Evolutionary conservation across 2,329 filamentous ascomycete genomes (phyloP), one percentile per base, ranked within the genome.

Genomic region (Botrytis pseudocinerea): DNA sequence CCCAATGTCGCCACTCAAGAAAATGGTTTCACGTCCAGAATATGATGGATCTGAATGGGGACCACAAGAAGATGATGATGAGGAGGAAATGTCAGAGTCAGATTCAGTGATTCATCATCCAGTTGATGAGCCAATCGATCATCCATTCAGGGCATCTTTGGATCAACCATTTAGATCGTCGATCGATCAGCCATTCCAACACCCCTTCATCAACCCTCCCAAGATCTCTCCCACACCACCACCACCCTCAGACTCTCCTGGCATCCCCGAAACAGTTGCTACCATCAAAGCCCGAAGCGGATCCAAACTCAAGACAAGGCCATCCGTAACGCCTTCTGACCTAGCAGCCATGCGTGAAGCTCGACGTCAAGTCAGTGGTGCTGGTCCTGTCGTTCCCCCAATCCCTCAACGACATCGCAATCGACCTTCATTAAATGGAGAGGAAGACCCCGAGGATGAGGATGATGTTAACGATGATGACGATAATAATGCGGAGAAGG

Each of bases 261-360:
- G 86, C 51, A 89, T 98, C 73, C 94, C 95, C 1, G 94, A 97
- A 78, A 89, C 90, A 64, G 84, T 93, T 65, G 94, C 95, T 7
- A 98, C 95, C 0, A 95, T 98, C 83, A 96, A 95, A 82, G 82
- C 84, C 2, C 92, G 94, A 14, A 91, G 92, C 35, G 93, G 94
- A 12, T 93, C 93, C 18, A 94, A 91, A 82, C 87, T 98, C 59
- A 98, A 97, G 85, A 96, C 95, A 0, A 89, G 95, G 48, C 90
- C 94, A 25, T 98, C 95, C 2, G 90, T 94, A 57, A 97, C 95
- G 0, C 95, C 94, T 2, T 91, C 93, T 1, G 95, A 98, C 81
- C 84, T 95, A 68, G 85, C 90, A 72, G 87, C 92, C 7, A 97
- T 98, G 94, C 92, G 94, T 60, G 93, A 95, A 77, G 90, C 93